These are phyloP conservation scores for Puya raimondii DNA, from an alignment of 176 grass and related monocot genomes.

Conservation along the genomic window DNA sequence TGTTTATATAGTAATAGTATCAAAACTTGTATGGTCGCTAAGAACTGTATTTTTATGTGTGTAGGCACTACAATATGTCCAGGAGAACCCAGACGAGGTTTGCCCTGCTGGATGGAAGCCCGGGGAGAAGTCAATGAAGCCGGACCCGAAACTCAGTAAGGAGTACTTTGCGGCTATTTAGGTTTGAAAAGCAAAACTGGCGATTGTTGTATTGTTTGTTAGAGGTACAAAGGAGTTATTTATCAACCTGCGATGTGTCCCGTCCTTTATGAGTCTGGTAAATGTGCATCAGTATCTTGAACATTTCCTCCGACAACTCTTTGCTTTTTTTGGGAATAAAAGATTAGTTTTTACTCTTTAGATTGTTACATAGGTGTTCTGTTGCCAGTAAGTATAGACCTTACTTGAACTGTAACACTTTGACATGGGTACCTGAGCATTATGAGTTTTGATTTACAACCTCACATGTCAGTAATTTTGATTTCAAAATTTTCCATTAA, in stretches of 20 bases:
- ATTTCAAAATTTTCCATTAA: too few relatives aligned
- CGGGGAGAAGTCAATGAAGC: constrained; percentile 79
- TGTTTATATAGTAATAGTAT: too few relatives aligned
- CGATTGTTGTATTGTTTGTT: not conserved
- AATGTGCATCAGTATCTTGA: not conserved
- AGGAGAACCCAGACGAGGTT: constrained; percentile 96
- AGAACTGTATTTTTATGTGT: constrained; percentile 14
- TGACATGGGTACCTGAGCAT: too few relatives aligned
- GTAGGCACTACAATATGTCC: constrained; percentile 80
- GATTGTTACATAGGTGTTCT: too few relatives aligned
- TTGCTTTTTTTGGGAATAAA: not conserved
- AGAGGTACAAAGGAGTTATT: not conserved
- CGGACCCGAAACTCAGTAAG: constrained; percentile 75
- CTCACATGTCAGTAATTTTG: too few relatives aligned
- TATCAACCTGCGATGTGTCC: not conserved
- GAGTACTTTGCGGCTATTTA: constrained; percentile 79
- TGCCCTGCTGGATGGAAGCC: constrained; percentile 87
- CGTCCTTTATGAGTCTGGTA: not conserved
- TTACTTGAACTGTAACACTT: too few relatives aligned
- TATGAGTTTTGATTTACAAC: too few relatives aligned
- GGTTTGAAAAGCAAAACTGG: not conserved
- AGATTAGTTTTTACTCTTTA: not conserved
- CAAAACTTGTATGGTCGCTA: not conserved
- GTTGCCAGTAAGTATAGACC: too few relatives aligned
- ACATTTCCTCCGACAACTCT: not conserved